Evolutionary conservation across 495 filamentous ascomycete species (phyloP).

Genomic region (Daldinia concentrica): DNA sequence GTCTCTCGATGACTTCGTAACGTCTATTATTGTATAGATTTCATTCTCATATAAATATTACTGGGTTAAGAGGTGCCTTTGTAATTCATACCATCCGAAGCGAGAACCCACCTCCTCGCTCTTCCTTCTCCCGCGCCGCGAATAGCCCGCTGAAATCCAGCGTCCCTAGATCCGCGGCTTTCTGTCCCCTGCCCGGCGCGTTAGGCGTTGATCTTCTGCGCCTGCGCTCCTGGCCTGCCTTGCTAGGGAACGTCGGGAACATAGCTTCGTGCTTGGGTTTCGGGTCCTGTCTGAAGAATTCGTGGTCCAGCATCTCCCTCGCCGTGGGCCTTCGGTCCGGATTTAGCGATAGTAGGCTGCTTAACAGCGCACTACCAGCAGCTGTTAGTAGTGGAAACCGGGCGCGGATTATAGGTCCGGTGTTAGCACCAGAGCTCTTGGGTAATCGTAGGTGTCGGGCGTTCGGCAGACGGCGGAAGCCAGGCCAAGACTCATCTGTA

Average conservation of each 20-base stretch:
- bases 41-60: conserved; percentile 6
- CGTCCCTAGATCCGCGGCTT: conserved; percentile 67
- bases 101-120: conserved; percentile 81
- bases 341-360: conserved; percentile 75
- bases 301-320: conserved; percentile 69
- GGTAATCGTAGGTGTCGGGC: conserved; percentile 86
- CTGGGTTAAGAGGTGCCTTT: no score
- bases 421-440: conserved; percentile 51
- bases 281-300: conserved; percentile 90
- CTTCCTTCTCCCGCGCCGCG: conserved; percentile 74
- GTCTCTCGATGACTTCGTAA: conserved; percentile 23
- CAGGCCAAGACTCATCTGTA: conserved; percentile 84
- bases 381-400: conserved; percentile 84
- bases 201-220: conserved; percentile 78
- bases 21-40: not conserved
- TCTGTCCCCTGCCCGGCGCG: conserved; percentile 84
- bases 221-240: conserved; percentile 90
- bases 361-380: conserved; percentile 75
- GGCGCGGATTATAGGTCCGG: conserved; percentile 64
- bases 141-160: conserved; percentile 86
- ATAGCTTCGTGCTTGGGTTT: conserved; percentile 84
- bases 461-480: conserved; percentile 88
- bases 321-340: conserved; percentile 76
- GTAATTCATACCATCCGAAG: conserved; percentile 68
- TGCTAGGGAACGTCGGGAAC: conserved; percentile 93